These are phyloP conservation scores for Annulohypoxylon bovei DNA, from an alignment of 495 filamentous ascomycete species.

Conservation along the genomic window DNA sequence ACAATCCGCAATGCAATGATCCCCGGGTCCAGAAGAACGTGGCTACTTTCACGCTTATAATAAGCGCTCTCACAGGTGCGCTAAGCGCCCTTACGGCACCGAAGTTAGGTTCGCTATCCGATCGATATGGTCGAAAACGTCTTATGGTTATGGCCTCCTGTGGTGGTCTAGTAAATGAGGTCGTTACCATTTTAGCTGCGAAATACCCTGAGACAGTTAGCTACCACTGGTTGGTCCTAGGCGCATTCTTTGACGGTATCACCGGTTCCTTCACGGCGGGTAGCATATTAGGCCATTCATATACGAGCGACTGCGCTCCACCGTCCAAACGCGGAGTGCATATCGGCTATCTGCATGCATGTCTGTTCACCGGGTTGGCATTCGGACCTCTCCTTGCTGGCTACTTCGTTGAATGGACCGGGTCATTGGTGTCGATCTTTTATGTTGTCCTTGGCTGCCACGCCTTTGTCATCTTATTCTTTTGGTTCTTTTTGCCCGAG, in stretches of 20 bases:
- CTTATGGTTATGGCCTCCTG: slow-evolving; percentile 73
- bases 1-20: slow-evolving; percentile 75
- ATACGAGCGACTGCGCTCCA: slow-evolving; percentile 86
- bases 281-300: slow-evolving; percentile 83
- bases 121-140: slow-evolving; percentile 82
- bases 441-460: slow-evolving; percentile 79
- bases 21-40: slow-evolving; percentile 78
- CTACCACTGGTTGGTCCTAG: slow-evolving; percentile 78
- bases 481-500: slow-evolving; percentile 80
- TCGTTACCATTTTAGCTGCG: slow-evolving; percentile 78
- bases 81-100: slow-evolving; percentile 81
- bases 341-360: slow-evolving; percentile 89
- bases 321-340: slow-evolving; percentile 81
- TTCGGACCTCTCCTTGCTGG: slow-evolving; percentile 83
- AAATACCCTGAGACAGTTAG: slow-evolving; percentile 75
- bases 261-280: slow-evolving; percentile 86
- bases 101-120: slow-evolving; percentile 84
- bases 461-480: slow-evolving; percentile 71
- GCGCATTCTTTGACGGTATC: slow-evolving; percentile 79
- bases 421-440: slow-evolving; percentile 76
- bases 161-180: slow-evolving; percentile 74
- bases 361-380: slow-evolving; percentile 86
- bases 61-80: slow-evolving; percentile 74
- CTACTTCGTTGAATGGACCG: slow-evolving; percentile 75
- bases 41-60: slow-evolving; percentile 77